Conservation (phyloP, 352 stramenopile genomes). For the Phytopythium oedochilum region DNA sequence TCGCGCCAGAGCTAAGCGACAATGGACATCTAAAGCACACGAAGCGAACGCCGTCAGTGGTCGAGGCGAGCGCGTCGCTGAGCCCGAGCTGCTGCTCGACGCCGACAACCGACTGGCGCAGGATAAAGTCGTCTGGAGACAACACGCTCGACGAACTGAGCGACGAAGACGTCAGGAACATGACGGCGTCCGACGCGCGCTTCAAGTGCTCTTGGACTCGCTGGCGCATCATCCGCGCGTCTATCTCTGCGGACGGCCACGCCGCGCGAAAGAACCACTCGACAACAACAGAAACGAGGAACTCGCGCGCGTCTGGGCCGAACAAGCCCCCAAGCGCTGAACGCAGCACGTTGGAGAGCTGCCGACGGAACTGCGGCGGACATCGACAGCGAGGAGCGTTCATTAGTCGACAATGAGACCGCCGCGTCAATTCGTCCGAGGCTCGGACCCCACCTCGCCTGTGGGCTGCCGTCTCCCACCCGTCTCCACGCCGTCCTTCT, state of each 20-base stretch:
- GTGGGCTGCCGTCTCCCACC: background rate
- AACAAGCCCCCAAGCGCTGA: slow-evolving; percentile 37
- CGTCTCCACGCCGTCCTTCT: background rate
- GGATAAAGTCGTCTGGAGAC: slow-evolving; percentile 34
- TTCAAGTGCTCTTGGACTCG: slow-evolving; percentile 33
- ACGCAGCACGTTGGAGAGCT: slow-evolving; percentile 20
- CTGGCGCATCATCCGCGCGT: slow-evolving; percentile 12
- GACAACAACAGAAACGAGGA: slow-evolving; percentile 35
- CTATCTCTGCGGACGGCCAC: background rate
- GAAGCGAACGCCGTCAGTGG: slow-evolving; percentile 17
- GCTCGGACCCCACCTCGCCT: background rate
- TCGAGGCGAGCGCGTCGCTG: background rate
- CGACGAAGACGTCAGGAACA: slow-evolving; percentile 25
- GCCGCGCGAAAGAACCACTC: slow-evolving; percentile 41
- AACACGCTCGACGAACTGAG: slow-evolving; percentile 36
- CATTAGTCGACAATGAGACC: background rate
- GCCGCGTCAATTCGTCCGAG: no score
- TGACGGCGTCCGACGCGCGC: slow-evolving; percentile 22
- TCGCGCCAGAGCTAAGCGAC: slow-evolving; percentile 26
- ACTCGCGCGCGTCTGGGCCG: slow-evolving; percentile 14
- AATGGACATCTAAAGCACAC: slow-evolving; percentile 39
- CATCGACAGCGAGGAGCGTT: background rate
- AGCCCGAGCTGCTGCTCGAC: slow-evolving; percentile 34
- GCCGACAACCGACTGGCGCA: slow-evolving; percentile 44
- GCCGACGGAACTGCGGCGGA: slow-evolving; percentile 20